Percentiles rank a stretch among this genome's conserved stretches.
Evolutionary conservation across 176 grass and related monocot genomes (phyloP).

Genomic region (Musa beccarii): DNA sequence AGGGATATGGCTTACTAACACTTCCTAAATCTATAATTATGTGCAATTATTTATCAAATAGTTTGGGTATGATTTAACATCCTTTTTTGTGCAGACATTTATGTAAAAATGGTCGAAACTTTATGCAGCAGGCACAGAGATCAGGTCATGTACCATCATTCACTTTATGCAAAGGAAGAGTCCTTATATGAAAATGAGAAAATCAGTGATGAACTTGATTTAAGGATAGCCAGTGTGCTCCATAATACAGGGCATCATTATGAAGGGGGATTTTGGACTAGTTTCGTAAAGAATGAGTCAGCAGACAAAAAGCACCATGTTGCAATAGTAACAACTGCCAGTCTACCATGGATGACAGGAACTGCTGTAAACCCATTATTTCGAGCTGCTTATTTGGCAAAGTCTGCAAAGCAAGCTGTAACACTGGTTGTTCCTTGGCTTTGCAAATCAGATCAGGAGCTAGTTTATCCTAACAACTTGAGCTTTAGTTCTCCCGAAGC

Average conservation of each 20-base stretch:
- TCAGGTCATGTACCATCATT: constrained; percentile 22
- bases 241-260: constrained; percentile 80
- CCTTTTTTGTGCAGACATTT: constrained; percentile 47
- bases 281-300: constrained; percentile 28
- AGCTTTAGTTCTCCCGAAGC: constrained; percentile 74
- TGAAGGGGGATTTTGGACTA: constrained; percentile 56
- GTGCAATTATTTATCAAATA: neutral
- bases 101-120: constrained; percentile 60
- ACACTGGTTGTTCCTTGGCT: constrained; percentile 93
- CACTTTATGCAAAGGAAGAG: constrained; percentile 29
- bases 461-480: constrained; percentile 85
- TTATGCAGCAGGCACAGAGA: constrained; percentile 62
- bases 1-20: no score
- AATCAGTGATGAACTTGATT: constrained; percentile 53
- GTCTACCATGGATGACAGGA: constrained; percentile 99
- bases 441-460: constrained; percentile 79
- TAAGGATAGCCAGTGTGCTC: constrained; percentile 78
- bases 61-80: neutral
- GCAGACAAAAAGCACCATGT: constrained; percentile 48
- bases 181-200: constrained; percentile 37
- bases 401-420: constrained; percentile 60
- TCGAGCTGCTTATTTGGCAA: constrained; percentile 88
- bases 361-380: constrained; percentile 95
- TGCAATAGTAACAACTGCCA: constrained; percentile 91
- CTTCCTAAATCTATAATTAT: neutral